Base-by-base conservation (phyloP, 805 yeast genomes). In the Wickerhamomyces hampshirensis region DNA sequence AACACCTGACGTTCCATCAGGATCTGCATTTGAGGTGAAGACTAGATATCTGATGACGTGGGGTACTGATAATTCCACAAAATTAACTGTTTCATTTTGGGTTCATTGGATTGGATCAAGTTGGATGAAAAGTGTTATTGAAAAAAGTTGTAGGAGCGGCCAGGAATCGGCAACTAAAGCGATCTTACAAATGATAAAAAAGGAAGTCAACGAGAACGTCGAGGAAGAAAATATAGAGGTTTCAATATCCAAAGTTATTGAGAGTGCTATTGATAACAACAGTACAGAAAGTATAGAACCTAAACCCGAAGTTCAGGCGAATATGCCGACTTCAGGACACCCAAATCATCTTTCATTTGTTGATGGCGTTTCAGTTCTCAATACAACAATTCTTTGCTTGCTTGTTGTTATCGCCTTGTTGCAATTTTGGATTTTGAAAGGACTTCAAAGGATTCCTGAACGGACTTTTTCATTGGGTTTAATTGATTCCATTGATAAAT, bases 1-100 rank as follows among this genome's bases (percentile, higher is more conserved):
- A 28, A 89, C 98, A 0, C 99, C 98, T 0, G 93, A 87, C 53
- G 98, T 93, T 12, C 98, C 99, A 1, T 83, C 89, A 50, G 99
- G 99, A 5, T 71, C 71, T 29, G 72, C 84, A 1, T 93, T 93
- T 57, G 68, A 73, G 23, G 88, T 88, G 2, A 70, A 77, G 43
- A 85, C 96, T 0, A 68, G 84, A 42, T 84, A 78, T 50, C 65
- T 79, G 30, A 60, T 87, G 37, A 69, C 81, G 3, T 93, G 98
- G 98, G 87, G 69, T 1, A 67, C 65, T 7, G 59, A 68, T 19
- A 84, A 81, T 50, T 56, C 63, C 17, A 81, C 95, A 5, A 63
- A 67, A 32, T 48, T 93, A 27, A 63, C 63, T 30, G 60, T 84
- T n/a, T 73, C 88, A n/a, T 84, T 73, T 56, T 75, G 76, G 65